Percentiles rank a stretch among this genome's conserved stretches.
phyloP scores from a whole-genome alignment of 352 stramenopile species.

The Blastocystis sp. region DNA sequence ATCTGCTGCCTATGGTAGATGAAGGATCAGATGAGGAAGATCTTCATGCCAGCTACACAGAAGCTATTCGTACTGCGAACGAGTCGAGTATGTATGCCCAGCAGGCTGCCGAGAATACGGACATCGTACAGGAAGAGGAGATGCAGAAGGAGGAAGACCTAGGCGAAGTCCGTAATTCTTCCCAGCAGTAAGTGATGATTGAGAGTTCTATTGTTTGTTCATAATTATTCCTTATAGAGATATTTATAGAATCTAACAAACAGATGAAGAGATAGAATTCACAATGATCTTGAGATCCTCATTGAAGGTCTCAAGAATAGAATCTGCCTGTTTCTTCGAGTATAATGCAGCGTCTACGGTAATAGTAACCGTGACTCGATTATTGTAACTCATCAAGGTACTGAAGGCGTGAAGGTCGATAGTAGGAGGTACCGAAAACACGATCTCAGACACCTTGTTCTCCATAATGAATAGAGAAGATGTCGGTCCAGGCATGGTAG shows the following conservation, averaged over 20 bases:
- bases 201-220: background rate
- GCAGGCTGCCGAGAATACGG: slow-evolving; percentile 17
- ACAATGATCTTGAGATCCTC: background rate
- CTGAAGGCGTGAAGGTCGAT: slow-evolving; percentile 34
- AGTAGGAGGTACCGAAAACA: slow-evolving; percentile 51
- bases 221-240: background rate
- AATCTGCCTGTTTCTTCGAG: slow-evolving; percentile 6
- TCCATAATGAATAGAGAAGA: background rate
- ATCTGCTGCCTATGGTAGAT: background rate
- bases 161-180: slow-evolving; percentile 26
- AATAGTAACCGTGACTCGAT: slow-evolving; percentile 19
- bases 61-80: slow-evolving; percentile 17
- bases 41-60: background rate
- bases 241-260: slow-evolving; percentile 7
- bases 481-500: slow-evolving; percentile 26
- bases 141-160: slow-evolving; percentile 38
- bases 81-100: slow-evolving; percentile 36
- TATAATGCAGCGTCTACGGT: slow-evolving; percentile 4
- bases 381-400: slow-evolving; percentile 41
- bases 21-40: background rate
- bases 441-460: slow-evolving; percentile 3
- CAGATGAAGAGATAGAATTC: background rate
- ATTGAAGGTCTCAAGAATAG: background rate
- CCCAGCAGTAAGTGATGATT: background rate
- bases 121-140: slow-evolving; percentile 20